Evolutionary conservation across 345 rosid genomes (phyloP).

Genomic region (Citropsis articulata): DNA sequence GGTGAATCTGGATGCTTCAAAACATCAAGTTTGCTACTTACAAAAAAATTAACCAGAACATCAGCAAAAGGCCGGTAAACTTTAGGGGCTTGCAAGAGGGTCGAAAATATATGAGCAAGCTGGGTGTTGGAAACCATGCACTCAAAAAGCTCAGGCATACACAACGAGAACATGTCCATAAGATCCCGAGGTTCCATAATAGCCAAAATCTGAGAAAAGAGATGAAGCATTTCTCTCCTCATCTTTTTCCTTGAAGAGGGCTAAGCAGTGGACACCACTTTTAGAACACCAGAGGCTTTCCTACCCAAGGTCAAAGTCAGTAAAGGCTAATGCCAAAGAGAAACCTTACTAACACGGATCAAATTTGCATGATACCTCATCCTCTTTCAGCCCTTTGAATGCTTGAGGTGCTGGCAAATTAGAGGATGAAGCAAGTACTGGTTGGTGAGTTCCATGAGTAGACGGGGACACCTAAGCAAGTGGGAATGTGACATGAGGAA

Average conservation of each 20-base stretch:
- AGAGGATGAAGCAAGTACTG: slow-evolving; percentile 65
- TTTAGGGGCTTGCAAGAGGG: slow-evolving; percentile 76
- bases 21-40: slow-evolving; percentile 81
- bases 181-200: slow-evolving; percentile 99
- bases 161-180: slow-evolving; percentile 97
- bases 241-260: slow-evolving; percentile 96
- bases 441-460: slow-evolving; percentile 61
- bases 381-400: slow-evolving; percentile 95
- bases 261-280: slow-evolving; percentile 97
- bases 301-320: slow-evolving; percentile 41
- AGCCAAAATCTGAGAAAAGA: slow-evolving; percentile 85
- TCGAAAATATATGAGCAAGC: slow-evolving; percentile 87
- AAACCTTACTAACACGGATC: slow-evolving; percentile 9
- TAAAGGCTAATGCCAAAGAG: slow-evolving; percentile 18
- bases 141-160: slow-evolving; percentile 97
- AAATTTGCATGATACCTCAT: slow-evolving; percentile 62
- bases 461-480: slow-evolving; percentile 50
- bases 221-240: slow-evolving; percentile 88
- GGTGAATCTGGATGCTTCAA: slow-evolving; percentile 87
- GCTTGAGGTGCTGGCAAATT: slow-evolving; percentile 62
- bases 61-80: slow-evolving; percentile 91
- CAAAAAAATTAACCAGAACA: slow-evolving; percentile 86
- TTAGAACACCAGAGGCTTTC: slow-evolving; percentile 97
- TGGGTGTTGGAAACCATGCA: slow-evolving; percentile 90
- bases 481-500: slow-evolving; percentile 18